Evolutionary conservation across 371 early-diverging fungal species (phyloP), one percentile per base, ranked within the genome.

Genomic region (Syncephalastrum monosporum): DNA sequence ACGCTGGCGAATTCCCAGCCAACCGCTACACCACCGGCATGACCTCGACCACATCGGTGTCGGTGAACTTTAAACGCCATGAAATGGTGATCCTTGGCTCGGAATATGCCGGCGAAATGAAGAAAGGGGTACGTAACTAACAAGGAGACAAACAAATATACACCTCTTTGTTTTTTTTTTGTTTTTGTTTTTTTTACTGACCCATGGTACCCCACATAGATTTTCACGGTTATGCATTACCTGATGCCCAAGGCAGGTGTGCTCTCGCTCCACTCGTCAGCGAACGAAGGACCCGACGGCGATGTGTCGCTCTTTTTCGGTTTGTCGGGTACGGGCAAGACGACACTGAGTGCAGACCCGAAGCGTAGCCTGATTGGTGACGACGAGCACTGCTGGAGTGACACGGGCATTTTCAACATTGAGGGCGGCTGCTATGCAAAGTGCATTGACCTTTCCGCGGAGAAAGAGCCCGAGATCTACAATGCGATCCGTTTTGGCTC

Each of bases 371-470:
- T 98, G 62, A 97, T 98, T 72, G 98, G 98, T 75, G 98, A 98
- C 76, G 98, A 98, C 73, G 98, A 98, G 78, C 98, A 98, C 79
- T 96, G 97, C 81, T 98, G 98, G 97, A 88, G 90, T 23, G 93
- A 96, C 62, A 81, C 89, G 50, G 97, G 97, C 63, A 79, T 96
- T 57, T 98, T 98, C 89, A 97, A 92, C 77, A 96, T 98, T 68
- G 98, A 98, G 82, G 98, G 98, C 59, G 98, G 98, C 24, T 98
- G 98, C 78, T 98, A 98, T 70, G 98, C 98, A 69, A 98, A 98
- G 79, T 88, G 91, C 72, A 93, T 98, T 64, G 95, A 93, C 64
- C 80, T 98, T 42, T 92, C 93, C 5, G 87, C 85, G 45, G 96
- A 94, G 67, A 97, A 96, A 86, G 98, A 98, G 68, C 98, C 98